Evolutionary conservation across 306 rosid species (phyloP), one percentile per base, ranked within the genome.

Genomic region (Ziziphus jujuba): DNA sequence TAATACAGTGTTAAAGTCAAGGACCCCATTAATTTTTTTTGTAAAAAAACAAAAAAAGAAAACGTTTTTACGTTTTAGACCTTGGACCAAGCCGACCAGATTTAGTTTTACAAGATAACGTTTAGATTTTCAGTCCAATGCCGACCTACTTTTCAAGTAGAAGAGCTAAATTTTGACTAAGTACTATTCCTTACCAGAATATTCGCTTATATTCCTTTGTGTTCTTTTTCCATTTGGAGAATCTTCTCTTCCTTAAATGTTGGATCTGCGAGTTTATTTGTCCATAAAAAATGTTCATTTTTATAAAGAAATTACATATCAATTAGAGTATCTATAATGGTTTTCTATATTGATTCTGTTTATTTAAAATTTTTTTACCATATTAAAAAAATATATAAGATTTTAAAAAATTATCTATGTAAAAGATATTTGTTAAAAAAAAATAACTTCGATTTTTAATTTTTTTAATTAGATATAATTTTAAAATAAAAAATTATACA

Each of bases 71-170:
- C n/a, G n/a, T 70, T 22, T 60, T 54, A 40, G 45, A 40, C 45
- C 45, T 7, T 9, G 22, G 60, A 70, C 28, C 33, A 13, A 54
- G 74, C 87, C 82, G 82, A 78, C 84, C 81, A 73, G 3, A 15
- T 44, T 28, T 53, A 5, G 43, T 4, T 44, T 2, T 45, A n/a
- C 48, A 5, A 34, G 63, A 63, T 65, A 50, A 65, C 57, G 51
- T 50, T 21, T 70, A 40, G 15, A 24, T 21, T 20, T 14, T 51
- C 13, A 17, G 1, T 23, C 22, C 25, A 23, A 5, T n/a, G 45
- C 56, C 36, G 23, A 53, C 63, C 63, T 3, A 19, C 13, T 38
- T 61, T 25, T 25, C 55, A 2, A 1, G 13, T 19, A 10, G 9
- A 53, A 25, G 35, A 9, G 59, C 6, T 19, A 35, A 63, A 45